Evolutionary conservation across 192 early-diverging fungal genomes (phyloP).

Genomic region (Ambispora gerdemannii): DNA sequence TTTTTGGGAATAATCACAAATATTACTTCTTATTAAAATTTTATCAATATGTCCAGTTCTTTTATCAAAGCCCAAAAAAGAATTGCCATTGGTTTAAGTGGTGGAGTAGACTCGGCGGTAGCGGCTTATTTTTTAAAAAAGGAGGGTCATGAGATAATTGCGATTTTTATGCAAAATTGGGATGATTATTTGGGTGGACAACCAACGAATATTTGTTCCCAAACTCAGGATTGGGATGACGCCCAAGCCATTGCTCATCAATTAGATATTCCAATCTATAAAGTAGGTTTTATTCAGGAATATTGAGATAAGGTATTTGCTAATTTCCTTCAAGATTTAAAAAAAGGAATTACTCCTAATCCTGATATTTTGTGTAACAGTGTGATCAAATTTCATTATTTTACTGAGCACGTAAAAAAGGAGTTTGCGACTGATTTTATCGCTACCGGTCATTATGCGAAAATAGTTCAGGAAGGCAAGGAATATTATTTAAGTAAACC

Average conservation of each 20-base stretch:
- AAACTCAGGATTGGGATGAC: constrained; percentile 4
- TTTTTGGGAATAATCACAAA: no score
- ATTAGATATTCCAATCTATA: constrained; percentile 7
- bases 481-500: constrained; percentile 11
- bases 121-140: constrained; percentile 5
- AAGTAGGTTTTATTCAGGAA: constrained; percentile 6
- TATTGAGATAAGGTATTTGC: constrained; percentile 14
- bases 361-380: constrained; percentile 14
- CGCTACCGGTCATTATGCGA: constrained; percentile 10
- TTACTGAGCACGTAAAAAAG: not conserved
- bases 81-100: not conserved
- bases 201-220: not conserved
- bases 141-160: not conserved
- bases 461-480: not conserved
- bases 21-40: not conserved
- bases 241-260: not conserved
- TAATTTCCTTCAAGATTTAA: constrained; percentile 11
- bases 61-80: not conserved
- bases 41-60: not conserved
- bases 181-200: not conserved
- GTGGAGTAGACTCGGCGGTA: constrained; percentile 4
- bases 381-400: constrained; percentile 9
- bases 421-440: constrained; percentile 7
- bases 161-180: constrained; percentile 15
- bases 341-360: constrained; percentile 5